Evolutionary conservation across 768 basidiomycete species (phyloP), one percentile per base, ranked within the genome.

Genomic region (Hygrocybe punicea): DNA sequence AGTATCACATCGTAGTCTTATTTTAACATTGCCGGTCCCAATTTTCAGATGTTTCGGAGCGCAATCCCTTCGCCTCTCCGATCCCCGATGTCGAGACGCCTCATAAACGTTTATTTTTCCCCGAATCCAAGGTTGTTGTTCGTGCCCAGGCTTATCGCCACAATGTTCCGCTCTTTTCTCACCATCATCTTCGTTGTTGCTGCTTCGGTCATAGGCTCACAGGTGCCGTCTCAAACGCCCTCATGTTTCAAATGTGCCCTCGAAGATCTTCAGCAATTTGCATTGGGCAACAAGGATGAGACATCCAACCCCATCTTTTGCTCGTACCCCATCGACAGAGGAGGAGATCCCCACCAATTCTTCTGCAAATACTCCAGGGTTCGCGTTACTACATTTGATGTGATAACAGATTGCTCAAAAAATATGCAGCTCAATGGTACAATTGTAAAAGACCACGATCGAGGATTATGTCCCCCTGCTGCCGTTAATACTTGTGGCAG

Each of bases 311-410:
- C 49, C 49, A 51, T 51, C 17, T 51, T 51, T 21, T 51, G 49
- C 14, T 34, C 29, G 4, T 51, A 51, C 14, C 49, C 49, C n/a
- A 17, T 17, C 9, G 49, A 33, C 2, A 2, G 4, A 25, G 35
- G 29, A 6, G 49, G 33, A 34, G 49, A 51, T 37, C 49, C 49
- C 49, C 7, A 2, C 25, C 25, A 51, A 3, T 51, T 51, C 49
- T 51, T 37, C 49, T 51, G 49, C 49, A 51, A 7, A 4, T 51
- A 51, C 49, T 34, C 29, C n/a, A 16, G 6, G n/a, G 49, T 51
- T 19, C 21, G 45, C 17, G 4, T 19, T n/a, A 19, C 45, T 13
- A 47, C 45, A 16, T 6, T n/a, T 13, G 45, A n/a, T 47, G 14
- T 45, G 8, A 19, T 45, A 8, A 9, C 8, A 19, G 44, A 45